Evolutionary conservation across 1,284 basidiomycete species (phyloP), one percentile per base, ranked within the genome.

Genomic region (Peniophora sp.): DNA sequence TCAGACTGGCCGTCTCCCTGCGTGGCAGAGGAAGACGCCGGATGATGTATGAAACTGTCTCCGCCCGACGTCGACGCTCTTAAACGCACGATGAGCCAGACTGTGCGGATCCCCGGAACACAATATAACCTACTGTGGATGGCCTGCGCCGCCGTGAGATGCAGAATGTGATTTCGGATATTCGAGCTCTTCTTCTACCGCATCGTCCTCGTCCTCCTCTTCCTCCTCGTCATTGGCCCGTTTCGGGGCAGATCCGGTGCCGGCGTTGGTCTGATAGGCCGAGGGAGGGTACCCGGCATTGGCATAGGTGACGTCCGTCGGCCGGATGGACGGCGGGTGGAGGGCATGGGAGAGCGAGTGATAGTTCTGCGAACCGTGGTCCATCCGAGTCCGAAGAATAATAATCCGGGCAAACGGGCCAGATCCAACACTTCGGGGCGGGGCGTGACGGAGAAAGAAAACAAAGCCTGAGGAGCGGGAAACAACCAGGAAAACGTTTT

Each of bases 281-380:
- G 58, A 52, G 46, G 62, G 46, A 43, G 59, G 46, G 32, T 55
- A 63, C 47, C 57, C 52, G 60, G 64, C 58, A 56, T 58, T 50
- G 53, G 53, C 48, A 55, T 66, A 54, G 58, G 54, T n/a, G n/a
- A n/a, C 54, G 44, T 58, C 60, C 45, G 55, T 57, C 23, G 59
- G 54, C 46, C 62, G 60, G 24, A 63, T 58, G 41, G 64, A 56
- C 50, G 78, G 79, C 2, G 80, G 83, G 63, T 85, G 71, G 47
- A 88, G 72, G 47, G 85, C 86, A 70, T 86, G 81, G 53, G 85
- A 88, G 60, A 88, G 74, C 42, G 85, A 82, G 57, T 86, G 84
- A 68, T 88, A 88, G 61, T 85, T 80, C 64, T 87, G 85, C 51
- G 81, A 79, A 20, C 23, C 20, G 62, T 85, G 83, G 67, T 85